These are phyloP conservation scores for Quercus dentata DNA, from an alignment of 306 rosid genomes.

Conservation along the genomic window DNA sequence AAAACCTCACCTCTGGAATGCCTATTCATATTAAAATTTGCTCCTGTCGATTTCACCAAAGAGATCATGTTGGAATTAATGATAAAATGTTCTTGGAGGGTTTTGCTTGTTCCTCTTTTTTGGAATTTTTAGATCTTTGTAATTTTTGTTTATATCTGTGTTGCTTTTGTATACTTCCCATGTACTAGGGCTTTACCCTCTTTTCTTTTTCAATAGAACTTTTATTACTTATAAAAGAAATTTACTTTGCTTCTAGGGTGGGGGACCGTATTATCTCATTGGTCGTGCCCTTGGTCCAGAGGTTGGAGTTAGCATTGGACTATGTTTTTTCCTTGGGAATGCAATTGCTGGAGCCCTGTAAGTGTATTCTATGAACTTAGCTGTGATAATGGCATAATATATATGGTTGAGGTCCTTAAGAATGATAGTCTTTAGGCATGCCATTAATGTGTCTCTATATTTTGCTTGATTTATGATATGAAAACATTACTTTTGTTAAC, in stretches of 20 bases:
- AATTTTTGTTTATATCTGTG: no score
- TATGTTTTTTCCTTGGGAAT: slow-evolving; percentile 97
- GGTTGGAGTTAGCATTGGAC: slow-evolving; percentile 99
- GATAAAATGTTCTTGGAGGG: background rate
- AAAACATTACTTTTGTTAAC: slow-evolving; percentile 8
- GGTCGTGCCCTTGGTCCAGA: slow-evolving; percentile 99
- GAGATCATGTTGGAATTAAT: background rate
- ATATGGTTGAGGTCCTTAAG: slow-evolving; percentile 15
- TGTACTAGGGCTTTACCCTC: no score
- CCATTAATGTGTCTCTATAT: slow-evolving; percentile 11
- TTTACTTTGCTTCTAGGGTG: slow-evolving; percentile 66
- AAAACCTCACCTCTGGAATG: background rate
- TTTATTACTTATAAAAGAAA: slow-evolving; percentile 4
- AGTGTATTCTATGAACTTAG: slow-evolving; percentile 36
- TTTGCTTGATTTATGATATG: slow-evolving; percentile 13
- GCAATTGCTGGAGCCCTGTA: slow-evolving; percentile 99
- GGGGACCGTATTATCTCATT: slow-evolving; percentile 98
- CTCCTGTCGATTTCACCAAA: background rate
- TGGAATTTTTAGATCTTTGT: no score
- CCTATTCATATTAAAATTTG: background rate
- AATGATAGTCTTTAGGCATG: slow-evolving; percentile 9
- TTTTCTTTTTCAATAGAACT: no score
- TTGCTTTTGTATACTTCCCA: no score
- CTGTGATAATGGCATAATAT: slow-evolving; percentile 5
- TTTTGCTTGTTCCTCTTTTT: no score